Conservation (phyloP, 495 filamentous ascomycete genomes). For the Aspergillus bridgeri region DNA sequence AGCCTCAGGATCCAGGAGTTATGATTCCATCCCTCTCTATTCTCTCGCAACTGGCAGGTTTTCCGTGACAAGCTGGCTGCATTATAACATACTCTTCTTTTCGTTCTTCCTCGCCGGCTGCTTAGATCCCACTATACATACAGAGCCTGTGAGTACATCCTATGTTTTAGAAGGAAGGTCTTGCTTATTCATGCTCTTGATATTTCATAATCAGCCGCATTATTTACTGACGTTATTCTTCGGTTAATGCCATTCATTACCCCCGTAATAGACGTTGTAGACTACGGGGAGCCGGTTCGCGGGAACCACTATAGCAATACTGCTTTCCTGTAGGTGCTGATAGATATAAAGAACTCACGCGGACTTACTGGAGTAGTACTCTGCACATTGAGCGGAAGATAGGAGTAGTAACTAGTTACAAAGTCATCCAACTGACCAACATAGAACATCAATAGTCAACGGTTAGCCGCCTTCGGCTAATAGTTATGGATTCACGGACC, state of each 20-base stretch:
- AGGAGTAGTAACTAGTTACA: no score
- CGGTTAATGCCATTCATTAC: not conserved
- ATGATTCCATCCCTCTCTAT: not conserved
- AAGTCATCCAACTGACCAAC: no score
- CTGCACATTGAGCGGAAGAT: not conserved
- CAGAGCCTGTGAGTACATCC: constrained; percentile 22
- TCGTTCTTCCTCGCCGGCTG: no score
- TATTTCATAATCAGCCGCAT: not conserved
- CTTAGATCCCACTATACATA: no score
- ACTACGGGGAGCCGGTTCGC: not conserved
- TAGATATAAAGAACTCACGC: not conserved
- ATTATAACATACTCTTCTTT: no score
- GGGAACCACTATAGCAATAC: not conserved
- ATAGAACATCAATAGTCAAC: no score
- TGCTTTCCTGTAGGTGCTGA: not conserved
- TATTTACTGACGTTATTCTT: not conserved
- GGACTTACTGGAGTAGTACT: not conserved
- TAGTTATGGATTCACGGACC: no score
- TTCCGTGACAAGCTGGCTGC: no score
- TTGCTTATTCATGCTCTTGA: not conserved
- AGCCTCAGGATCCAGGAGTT: no score
- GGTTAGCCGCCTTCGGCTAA: no score
- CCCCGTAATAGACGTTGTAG: not conserved
- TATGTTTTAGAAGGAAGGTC: not conserved
- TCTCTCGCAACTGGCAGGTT: no score